Conservation (phyloP, 1,284 basidiomycete species). For the Ceratobasidium sp. region DNA sequence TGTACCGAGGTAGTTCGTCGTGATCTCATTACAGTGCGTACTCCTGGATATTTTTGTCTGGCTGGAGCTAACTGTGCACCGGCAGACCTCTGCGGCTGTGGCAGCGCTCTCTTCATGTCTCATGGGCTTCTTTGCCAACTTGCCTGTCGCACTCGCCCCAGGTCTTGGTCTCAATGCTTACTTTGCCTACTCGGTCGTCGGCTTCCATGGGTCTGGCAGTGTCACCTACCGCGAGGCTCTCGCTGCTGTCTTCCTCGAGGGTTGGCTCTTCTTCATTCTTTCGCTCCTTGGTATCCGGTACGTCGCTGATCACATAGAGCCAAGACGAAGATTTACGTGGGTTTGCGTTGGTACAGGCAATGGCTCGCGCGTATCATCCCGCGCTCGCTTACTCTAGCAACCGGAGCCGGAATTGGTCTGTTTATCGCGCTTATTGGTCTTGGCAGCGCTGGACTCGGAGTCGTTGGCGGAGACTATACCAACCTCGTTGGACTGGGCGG, state of each 20-base stretch:
- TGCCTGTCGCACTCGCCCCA: slow-evolving; percentile 72
- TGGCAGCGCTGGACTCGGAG: slow-evolving; percentile 69
- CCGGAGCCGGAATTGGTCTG: slow-evolving; percentile 86
- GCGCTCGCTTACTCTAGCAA: slow-evolving; percentile 82
- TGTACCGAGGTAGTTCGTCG: slow-evolving; percentile 72
- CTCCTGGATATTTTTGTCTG: background rate
- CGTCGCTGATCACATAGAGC: background rate
- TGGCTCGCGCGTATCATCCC: slow-evolving; percentile 91
- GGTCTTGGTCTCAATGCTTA: slow-evolving; percentile 73
- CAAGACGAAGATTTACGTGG: background rate
- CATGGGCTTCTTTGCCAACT: slow-evolving; percentile 85
- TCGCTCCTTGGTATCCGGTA: slow-evolving; percentile 80
- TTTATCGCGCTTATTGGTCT: slow-evolving; percentile 69
- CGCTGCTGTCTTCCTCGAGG: slow-evolving; percentile 88
- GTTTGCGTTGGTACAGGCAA: slow-evolving; percentile 55
- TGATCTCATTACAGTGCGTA: slow-evolving; percentile 68
- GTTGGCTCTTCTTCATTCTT: slow-evolving; percentile 85
- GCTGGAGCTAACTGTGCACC: slow-evolving; percentile 43
- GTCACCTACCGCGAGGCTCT: slow-evolving; percentile 83
- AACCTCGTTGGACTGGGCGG: slow-evolving; percentile 85
- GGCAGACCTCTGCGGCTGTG: slow-evolving; percentile 72
- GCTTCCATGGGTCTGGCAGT: slow-evolving; percentile 77
- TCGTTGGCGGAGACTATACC: slow-evolving; percentile 76
- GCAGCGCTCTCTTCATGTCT: slow-evolving; percentile 76
- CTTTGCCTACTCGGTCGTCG: slow-evolving; percentile 90